phyloP scores from a whole-genome alignment of 441 rosid species.

The Pelargonium fulgidum region DNA sequence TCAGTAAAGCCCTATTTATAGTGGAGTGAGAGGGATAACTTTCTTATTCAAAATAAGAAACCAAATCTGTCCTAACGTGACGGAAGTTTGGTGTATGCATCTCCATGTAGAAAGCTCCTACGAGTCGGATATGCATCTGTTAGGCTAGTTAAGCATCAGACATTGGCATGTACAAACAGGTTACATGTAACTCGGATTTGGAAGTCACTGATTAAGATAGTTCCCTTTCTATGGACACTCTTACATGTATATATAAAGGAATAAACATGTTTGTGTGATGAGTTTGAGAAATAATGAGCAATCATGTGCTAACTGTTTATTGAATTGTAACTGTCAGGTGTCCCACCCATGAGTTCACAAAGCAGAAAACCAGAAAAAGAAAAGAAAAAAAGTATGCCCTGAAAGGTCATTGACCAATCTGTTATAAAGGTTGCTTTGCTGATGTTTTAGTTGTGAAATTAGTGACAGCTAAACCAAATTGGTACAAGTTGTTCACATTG shows the following conservation, averaged over 20 bases:
- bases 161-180: background rate
- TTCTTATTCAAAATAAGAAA: too few relatives aligned
- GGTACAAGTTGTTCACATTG: background rate
- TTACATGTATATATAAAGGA: background rate
- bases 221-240: background rate
- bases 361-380: constrained; percentile 15
- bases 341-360: constrained; percentile 14
- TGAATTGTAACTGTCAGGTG: constrained; percentile 25
- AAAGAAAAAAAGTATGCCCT: background rate
- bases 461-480: background rate
- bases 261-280: background rate
- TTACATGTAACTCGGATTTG: background rate
- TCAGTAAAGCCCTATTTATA: too few relatives aligned
- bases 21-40: too few relatives aligned
- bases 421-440: constrained; percentile 15
- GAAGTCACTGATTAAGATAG: background rate
- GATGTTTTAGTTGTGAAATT: constrained; percentile 16
- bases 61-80: too few relatives aligned
- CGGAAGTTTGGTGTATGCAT: background rate
- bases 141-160: constrained; percentile 7
- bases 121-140: background rate
- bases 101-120: constrained; percentile 1
- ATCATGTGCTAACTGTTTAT: constrained; percentile 13
- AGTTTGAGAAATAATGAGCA: constrained; percentile 3
- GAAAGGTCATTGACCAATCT: constrained; percentile 8